Conservation (phyloP, 108 stramenopile genomes). For the Bacterosira constricta region DNA sequence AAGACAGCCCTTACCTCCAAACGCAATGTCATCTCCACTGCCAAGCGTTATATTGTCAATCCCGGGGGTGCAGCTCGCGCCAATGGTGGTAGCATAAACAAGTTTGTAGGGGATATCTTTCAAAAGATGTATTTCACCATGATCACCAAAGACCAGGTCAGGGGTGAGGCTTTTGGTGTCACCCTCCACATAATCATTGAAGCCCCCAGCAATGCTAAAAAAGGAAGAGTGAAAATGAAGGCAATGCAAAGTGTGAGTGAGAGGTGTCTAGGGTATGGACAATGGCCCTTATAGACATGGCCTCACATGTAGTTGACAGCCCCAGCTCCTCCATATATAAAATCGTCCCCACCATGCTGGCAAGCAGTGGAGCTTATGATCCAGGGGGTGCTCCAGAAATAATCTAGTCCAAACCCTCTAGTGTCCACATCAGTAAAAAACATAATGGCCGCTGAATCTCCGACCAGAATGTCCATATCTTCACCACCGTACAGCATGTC, state of each 20-base stretch:
- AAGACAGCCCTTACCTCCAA: too few species aligned
- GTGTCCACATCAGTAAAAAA: too few species aligned
- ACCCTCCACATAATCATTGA: constrained; percentile 14
- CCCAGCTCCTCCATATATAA: constrained; percentile 20
- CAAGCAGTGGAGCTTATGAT: constrained; percentile 15
- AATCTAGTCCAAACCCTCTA: neutral
- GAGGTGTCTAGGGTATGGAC: too few species aligned
- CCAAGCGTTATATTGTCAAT: constrained; percentile 30
- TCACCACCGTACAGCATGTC: constrained; percentile 22
- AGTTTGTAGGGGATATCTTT: constrained; percentile 18
- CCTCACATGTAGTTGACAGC: too few species aligned
- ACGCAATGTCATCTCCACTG: constrained; percentile 34
- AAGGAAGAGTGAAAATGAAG: too few species aligned
- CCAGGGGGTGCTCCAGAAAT: constrained; percentile 9
- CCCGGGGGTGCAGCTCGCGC: constrained; percentile 25
- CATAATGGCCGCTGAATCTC: constrained; percentile 13
- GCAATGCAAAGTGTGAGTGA: too few species aligned
- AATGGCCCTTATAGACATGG: too few species aligned
- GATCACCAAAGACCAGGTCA: constrained; percentile 45
- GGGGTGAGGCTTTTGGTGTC: neutral
- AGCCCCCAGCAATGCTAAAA: too few species aligned
- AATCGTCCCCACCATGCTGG: constrained; percentile 14
- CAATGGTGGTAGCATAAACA: constrained; percentile 8
- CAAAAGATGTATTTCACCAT: constrained; percentile 23
- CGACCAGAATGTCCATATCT: constrained; percentile 29